Evolutionary conservation across 2,329 filamentous ascomycete species (phyloP).

Genomic region (Bipolaris bicolor): DNA sequence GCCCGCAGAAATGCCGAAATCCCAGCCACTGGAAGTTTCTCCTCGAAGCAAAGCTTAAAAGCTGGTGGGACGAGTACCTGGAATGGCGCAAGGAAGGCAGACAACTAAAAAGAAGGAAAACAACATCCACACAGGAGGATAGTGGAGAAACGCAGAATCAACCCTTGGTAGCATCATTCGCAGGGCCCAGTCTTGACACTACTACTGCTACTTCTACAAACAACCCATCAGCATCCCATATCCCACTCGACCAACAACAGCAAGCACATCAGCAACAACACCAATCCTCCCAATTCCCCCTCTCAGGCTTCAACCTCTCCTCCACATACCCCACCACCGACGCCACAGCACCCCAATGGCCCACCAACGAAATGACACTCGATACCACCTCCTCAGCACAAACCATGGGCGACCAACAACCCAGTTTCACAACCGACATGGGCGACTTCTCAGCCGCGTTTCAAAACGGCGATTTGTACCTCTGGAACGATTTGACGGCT

Average conservation of each 20-base stretch:
- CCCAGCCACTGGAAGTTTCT: conserved; percentile 43
- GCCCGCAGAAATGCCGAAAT: conserved; percentile 39
- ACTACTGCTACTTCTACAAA: neutral
- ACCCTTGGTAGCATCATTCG: conserved; percentile 7
- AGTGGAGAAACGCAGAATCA: conserved; percentile 7
- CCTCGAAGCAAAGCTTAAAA: conserved; percentile 38
- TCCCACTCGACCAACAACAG: neutral
- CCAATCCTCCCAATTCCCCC: neutral
- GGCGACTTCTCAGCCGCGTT: conserved; percentile 44
- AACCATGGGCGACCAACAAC: conserved; percentile 19
- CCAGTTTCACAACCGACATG: conserved; percentile 32
- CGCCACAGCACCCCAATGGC: conserved; percentile 9
- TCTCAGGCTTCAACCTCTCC: conserved; percentile 18
- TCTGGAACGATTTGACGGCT: conserved; percentile 44
- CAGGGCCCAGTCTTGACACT: conserved; percentile 2
- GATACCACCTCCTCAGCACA: conserved; percentile 3
- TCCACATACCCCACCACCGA: conserved; percentile 15
- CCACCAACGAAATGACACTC: conserved; percentile 6
- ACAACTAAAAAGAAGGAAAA: conserved; percentile 33
- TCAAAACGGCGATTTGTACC: conserved; percentile 45
- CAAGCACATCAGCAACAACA: neutral
- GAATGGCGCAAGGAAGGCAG: conserved; percentile 36
- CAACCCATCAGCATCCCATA: neutral
- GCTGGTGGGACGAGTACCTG: conserved; percentile 42
- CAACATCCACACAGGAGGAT: neutral